Conservation (phyloP, 2,329 filamentous ascomycete genomes). For the Colletotrichum sp. region DNA sequence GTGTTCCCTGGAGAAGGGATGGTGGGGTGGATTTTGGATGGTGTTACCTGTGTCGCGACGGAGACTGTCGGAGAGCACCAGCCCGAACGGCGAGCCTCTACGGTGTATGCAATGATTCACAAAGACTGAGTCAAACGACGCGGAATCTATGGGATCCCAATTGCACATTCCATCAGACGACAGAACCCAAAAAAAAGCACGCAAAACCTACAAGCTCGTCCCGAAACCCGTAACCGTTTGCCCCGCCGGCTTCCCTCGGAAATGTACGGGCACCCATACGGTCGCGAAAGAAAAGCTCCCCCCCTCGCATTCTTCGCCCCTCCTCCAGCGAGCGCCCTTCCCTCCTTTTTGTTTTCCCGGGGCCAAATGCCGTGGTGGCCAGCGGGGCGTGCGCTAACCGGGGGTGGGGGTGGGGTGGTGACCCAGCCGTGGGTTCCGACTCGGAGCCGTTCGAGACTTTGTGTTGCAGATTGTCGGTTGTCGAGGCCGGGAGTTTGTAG, state of each 20-base stretch:
- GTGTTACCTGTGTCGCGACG: not conserved
- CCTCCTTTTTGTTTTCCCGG: slow-evolving; percentile 9
- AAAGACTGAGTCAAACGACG: not conserved
- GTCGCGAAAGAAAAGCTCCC: not conserved
- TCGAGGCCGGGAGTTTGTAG: not conserved
- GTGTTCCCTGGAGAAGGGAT: not conserved
- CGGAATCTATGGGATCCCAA: not conserved
- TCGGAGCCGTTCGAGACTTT: not conserved
- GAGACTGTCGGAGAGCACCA: not conserved
- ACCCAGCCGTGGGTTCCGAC: not conserved
- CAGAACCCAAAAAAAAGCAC: not conserved
- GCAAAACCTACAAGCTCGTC: not conserved
- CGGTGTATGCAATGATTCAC: not conserved
- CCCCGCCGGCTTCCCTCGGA: not conserved
- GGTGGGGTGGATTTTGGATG: not conserved
- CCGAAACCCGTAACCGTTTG: not conserved
- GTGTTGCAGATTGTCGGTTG: not conserved
- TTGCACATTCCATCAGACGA: not conserved
- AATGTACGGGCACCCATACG: not conserved
- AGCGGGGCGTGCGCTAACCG: not conserved
- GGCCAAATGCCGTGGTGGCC: not conserved
- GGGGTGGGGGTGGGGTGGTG: not conserved
- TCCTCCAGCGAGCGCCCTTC: not conserved
- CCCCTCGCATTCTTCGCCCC: too few species aligned
- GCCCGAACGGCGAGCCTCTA: not conserved